Evolutionary conservation across 306 rosid genomes (phyloP), one percentile per base, ranked within the genome.

Genomic region (Acmispon strigosus): DNA sequence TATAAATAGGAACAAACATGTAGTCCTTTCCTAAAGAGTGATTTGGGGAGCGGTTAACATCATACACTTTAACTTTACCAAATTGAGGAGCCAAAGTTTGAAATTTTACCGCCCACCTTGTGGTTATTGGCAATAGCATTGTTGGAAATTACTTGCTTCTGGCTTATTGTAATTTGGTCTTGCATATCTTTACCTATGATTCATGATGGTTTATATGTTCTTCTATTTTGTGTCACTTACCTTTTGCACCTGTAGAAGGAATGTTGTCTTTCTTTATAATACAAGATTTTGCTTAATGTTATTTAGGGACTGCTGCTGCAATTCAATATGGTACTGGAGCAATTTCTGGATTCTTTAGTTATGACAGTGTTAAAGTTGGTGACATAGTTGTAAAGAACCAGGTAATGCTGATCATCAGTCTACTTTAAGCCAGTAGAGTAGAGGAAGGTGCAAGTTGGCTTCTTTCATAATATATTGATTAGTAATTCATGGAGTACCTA

Each of bases 241-340:
- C 12, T 58, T 68, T 22, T 60, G 73, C 63, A 53, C 59, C 12
- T 36, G 55, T 53, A 8, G 16, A 41, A 14, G 54, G 53, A 22
- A 58, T 69, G 48, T 22, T 43, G n/a, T 44, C 39, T 77, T 48
- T 63, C 32, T 49, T 8, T 48, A 1, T 15, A 19, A 36, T 42
- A 6, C 43, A 10, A 51, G 17, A 10, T 37, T 53, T 75, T 39
- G 34, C 20, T 61, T 32, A 13, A 36, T 69, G 47, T 69, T 20
- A 12, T 79, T 32, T 80, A 94, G 98, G 98, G 58, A 87, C 89
- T 44, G 15, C 83, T 73, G 98, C 97, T 80, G 74, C 96, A 29
- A 94, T 94, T 77, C 88, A 76, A 32, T 94, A 94, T 84, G 98
- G 97, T 32, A 81, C 83, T 8, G 98, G 98, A 48, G 80, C 96